Evolutionary conservation across 768 basidiomycete species (phyloP), one percentile per base, ranked within the genome.

Genomic region (Naganishia antarctica): DNA sequence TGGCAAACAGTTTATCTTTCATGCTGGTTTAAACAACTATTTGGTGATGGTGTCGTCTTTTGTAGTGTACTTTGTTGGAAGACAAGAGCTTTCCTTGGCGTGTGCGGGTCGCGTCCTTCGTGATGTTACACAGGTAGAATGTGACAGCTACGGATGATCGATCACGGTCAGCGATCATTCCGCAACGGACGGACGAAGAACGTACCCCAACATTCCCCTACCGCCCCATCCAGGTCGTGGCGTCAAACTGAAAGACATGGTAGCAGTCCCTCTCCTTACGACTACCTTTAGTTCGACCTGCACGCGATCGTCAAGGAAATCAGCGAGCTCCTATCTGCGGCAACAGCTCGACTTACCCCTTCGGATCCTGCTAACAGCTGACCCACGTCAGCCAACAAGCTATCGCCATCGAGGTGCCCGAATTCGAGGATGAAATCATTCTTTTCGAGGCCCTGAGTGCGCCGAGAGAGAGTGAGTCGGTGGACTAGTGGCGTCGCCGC

Each of bases 191-290:
- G n/a, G n/a, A n/a, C n/a, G n/a, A n/a, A n/a, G n/a, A n/a, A 76
- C 85, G 70, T 67, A 90, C 87, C 91, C 91, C 45, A 96, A 79
- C 74, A 87, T 80, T 9, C 91, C 91, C 64, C 89, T 81, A 11
- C 91, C 91, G 66, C 90, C 90, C 91, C 91, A 96, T 7, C 86
- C 86, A 63, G 81, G 83, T 53, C 84, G 77, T 6, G 90, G 90
- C 3, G 80, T 86, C 45, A 91, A 79, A n/a, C 76, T 81, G 63
- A 90, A 70, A 21, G 79, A 79, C 15, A 84, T 69, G 7, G 70
- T 74, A 67, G 83, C 74, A 3, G 76, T 81, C 5, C 79, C 76
- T 31, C 88, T 84, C 29, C 84, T 76, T 9, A 89, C 81, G 47
- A 82, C 80, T 60, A 91, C 80, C 5, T 77, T 71, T 40, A 91